phyloP scores from a whole-genome alignment of 129 eudicot genomes.

The Lonicera japonica region DNA sequence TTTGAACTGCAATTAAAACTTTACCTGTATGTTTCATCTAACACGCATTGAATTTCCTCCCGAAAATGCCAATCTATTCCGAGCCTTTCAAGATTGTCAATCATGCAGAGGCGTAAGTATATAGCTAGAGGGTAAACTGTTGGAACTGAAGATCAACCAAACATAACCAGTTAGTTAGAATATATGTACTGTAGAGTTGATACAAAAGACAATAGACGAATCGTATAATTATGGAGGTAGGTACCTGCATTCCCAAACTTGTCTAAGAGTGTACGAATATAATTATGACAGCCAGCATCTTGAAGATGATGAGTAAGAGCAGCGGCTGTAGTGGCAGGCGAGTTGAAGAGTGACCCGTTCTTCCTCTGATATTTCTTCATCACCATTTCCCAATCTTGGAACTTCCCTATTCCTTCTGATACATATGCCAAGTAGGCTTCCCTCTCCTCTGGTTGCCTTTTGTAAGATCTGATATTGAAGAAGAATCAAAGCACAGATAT shows the following conservation, averaged over 20 bases:
- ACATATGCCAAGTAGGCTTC: slow-evolving; percentile 62
- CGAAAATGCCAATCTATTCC: slow-evolving; percentile 69
- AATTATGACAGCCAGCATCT: slow-evolving; percentile 45
- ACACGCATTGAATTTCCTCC: slow-evolving; percentile 42
- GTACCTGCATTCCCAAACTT: slow-evolving; percentile 83
- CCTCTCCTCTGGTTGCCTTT: slow-evolving; percentile 25
- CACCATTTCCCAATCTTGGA: slow-evolving; percentile 57
- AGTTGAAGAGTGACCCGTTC: slow-evolving; percentile 78
- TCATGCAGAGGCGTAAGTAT: slow-evolving; percentile 50
- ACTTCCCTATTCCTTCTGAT: slow-evolving; percentile 65
- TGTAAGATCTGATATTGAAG: slow-evolving; percentile 29
- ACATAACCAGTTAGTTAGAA: slow-evolving; percentile 5
- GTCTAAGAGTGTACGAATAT: slow-evolving; percentile 49
- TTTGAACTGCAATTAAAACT: not conserved
- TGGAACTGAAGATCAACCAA: slow-evolving; percentile 53
- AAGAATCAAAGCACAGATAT: not conserved
- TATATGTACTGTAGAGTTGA: not conserved
- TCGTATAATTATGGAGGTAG: not conserved
- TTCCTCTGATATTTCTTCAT: slow-evolving; percentile 69
- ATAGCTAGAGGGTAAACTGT: slow-evolving; percentile 60
- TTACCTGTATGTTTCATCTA: slow-evolving; percentile 81
- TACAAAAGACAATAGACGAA: not conserved
- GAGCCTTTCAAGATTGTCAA: slow-evolving; percentile 62
- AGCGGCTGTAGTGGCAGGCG: slow-evolving; percentile 90
- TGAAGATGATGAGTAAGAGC: slow-evolving; percentile 37